Conservation (phyloP, 2,329 filamentous ascomycete species). For the Domatiomyces globalis region DNA sequence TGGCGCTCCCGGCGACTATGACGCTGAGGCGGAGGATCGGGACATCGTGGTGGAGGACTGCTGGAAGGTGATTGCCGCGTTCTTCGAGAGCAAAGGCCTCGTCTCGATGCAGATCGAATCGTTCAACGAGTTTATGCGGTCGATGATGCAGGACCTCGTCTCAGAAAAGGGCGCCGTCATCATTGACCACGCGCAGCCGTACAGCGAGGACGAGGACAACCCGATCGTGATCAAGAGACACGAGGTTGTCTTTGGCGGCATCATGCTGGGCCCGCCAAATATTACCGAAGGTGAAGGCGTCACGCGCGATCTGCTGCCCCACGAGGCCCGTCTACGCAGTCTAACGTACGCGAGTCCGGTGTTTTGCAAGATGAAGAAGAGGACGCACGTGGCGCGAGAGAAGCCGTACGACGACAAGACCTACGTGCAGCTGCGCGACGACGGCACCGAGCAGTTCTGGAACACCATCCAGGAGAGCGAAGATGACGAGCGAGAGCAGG, state of each 20-base stretch:
- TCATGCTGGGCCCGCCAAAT: constrained; percentile 77
- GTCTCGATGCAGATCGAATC: constrained; percentile 97
- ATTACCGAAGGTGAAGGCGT: constrained; percentile 88
- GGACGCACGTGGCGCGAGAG: constrained; percentile 70
- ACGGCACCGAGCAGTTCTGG: constrained; percentile 20
- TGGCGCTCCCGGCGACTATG: constrained; percentile 53
- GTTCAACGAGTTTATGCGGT: constrained; percentile 91
- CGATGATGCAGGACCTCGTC: constrained; percentile 87
- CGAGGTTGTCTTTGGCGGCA: constrained; percentile 83
- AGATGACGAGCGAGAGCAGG: constrained; percentile 46
- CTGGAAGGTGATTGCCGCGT: constrained; percentile 94
- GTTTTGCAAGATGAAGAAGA: constrained; percentile 77
- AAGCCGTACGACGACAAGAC: constrained; percentile 52
- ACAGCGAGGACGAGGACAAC: constrained; percentile 54
- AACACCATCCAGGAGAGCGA: constrained; percentile 27
- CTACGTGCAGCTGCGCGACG: constrained; percentile 29
- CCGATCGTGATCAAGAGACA: constrained; percentile 79
- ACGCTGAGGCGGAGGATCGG: constrained; percentile 47
- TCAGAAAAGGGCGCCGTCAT: constrained; percentile 82
- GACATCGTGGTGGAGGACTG: constrained; percentile 91
- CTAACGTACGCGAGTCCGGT: constrained; percentile 88
- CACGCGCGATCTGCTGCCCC: constrained; percentile 71
- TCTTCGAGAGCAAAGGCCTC: constrained; percentile 90
- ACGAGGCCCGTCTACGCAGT: constrained; percentile 91
- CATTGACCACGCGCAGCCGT: constrained; percentile 82